These are phyloP conservation scores for Pichia cactophila DNA, from an alignment of 1,139 yeast genomes.

Conservation along the genomic window DNA sequence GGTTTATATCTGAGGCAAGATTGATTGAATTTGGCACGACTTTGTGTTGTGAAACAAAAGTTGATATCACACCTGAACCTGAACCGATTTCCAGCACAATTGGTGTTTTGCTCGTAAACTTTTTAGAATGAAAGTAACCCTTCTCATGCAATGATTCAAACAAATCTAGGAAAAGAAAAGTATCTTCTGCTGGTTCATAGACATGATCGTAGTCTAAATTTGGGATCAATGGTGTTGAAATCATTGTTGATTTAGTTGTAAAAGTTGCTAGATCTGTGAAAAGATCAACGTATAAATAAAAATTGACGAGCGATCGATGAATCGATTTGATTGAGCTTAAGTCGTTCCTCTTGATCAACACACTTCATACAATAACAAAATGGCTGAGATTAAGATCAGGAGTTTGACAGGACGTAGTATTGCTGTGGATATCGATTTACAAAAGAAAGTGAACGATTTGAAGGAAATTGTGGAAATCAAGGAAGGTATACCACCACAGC, in stretches of 20 bases:
- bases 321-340: not conserved
- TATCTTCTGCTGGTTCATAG: slow-evolving; percentile 92
- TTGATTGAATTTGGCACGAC: slow-evolving; percentile 45
- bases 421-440: slow-evolving; percentile 17
- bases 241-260: slow-evolving; percentile 29
- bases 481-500: slow-evolving; percentile 96
- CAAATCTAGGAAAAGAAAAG: slow-evolving; percentile 72
- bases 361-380: not conserved
- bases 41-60: slow-evolving; percentile 51
- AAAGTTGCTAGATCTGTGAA: not conserved
- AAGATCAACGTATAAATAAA: no score
- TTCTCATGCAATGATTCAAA: slow-evolving; percentile 51
- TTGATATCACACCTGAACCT: slow-evolving; percentile 82
- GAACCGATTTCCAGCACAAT: slow-evolving; percentile 81
- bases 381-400: slow-evolving; percentile 26
- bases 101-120: slow-evolving; percentile 34
- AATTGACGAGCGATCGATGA: not conserved
- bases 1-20: slow-evolving; percentile 72
- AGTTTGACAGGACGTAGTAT: slow-evolving; percentile 78
- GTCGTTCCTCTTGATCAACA: not conserved
- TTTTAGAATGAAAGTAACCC: slow-evolving; percentile 26
- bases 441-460: slow-evolving; percentile 50
- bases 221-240: slow-evolving; percentile 46
- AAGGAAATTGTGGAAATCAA: slow-evolving; percentile 93
- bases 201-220: slow-evolving; percentile 47